Conservation (phyloP, 768 basidiomycete genomes). For the Lanmaoa rubissima region DNA sequence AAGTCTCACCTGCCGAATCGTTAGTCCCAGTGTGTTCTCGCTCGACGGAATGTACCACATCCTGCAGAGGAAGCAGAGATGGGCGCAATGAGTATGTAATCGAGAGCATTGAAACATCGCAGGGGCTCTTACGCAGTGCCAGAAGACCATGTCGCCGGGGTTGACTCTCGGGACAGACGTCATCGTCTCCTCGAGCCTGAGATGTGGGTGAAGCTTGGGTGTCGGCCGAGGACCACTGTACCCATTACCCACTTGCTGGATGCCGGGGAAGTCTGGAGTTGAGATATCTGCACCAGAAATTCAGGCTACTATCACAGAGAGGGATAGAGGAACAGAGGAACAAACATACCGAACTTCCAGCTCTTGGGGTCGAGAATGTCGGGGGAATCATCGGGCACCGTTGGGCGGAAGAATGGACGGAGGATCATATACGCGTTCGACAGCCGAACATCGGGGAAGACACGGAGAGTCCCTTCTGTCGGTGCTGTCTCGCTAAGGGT, state of each 20-base stretch:
- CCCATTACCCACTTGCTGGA: conserved; percentile 25
- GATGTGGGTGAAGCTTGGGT: conserved; percentile 61
- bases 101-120: background rate
- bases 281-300: conserved; percentile 39
- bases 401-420: conserved; percentile 70
- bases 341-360: conserved; percentile 47
- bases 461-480: conserved; percentile 63
- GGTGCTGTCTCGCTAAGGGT: conserved; percentile 58
- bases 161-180: conserved; percentile 65
- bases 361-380: conserved; percentile 49
- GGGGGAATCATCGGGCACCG: conserved; percentile 37
- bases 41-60: conserved; percentile 48
- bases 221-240: conserved; percentile 47
- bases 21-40: conserved; percentile 48
- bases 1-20: conserved; percentile 52
- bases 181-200: conserved; percentile 63
- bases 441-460: conserved; percentile 64
- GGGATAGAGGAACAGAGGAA: conserved; percentile 7
- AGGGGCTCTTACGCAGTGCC: conserved; percentile 55
- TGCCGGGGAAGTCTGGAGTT: conserved; percentile 52
- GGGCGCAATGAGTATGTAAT: background rate
- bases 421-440: conserved; percentile 73
- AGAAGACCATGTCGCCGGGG: conserved; percentile 78
- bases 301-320: conserved; percentile 20
- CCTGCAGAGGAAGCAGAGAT: conserved; percentile 30